Evolutionary conservation across 192 early-diverging fungal species (phyloP).

Genomic region (Backusella macrospora): DNA sequence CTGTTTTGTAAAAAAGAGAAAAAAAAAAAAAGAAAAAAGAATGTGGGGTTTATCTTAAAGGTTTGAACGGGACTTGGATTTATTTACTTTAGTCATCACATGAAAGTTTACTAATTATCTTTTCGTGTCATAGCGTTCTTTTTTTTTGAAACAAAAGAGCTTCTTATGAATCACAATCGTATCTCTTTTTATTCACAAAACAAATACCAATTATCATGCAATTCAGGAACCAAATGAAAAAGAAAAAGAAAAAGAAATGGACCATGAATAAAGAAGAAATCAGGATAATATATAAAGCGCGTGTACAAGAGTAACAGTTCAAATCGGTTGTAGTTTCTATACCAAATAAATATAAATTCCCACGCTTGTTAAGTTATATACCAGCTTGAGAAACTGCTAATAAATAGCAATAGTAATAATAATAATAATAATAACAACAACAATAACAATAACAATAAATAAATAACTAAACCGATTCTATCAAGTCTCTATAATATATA

Average conservation of each 20-base stretch:
- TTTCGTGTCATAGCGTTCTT: background rate
- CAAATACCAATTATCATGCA: too few relatives aligned
- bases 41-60: constrained; percentile 14
- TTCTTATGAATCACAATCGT: background rate
- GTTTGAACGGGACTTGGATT: constrained; percentile 10
- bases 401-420: background rate
- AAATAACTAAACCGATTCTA: too few relatives aligned
- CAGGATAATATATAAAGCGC: background rate
- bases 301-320: background rate
- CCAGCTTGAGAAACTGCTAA: background rate
- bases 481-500: too few relatives aligned
- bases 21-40: background rate
- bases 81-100: constrained; percentile 11
- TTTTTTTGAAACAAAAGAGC: background rate
- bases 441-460: too few relatives aligned
- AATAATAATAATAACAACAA: too few relatives aligned
- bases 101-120: background rate
- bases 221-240: background rate
- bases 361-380: background rate
- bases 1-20: background rate
- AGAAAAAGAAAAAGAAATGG: background rate
- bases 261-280: background rate
- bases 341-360: background rate
- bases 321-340: background rate
- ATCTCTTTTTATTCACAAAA: background rate